Conservation (phyloP, 2,329 filamentous ascomycete species). For the Cordyceps cateniannulata region DNA sequence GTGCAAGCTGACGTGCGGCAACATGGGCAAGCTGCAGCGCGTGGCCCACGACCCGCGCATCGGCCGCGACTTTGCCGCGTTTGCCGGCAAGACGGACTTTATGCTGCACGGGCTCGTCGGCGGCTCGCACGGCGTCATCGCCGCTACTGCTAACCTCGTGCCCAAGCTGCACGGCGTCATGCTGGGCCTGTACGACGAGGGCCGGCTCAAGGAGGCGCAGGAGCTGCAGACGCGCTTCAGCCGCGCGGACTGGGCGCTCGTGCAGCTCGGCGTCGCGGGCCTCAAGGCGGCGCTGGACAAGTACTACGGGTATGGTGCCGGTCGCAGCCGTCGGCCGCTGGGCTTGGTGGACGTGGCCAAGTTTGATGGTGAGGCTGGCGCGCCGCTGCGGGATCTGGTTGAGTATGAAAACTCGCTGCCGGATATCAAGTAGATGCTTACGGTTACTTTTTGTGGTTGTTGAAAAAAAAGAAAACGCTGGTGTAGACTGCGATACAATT, state of each 20-base stretch:
- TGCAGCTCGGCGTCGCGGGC: constrained; percentile 23
- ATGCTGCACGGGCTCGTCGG: constrained; percentile 34
- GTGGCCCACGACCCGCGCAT: constrained; percentile 35
- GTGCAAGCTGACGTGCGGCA: constrained; percentile 59
- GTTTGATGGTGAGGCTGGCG: constrained; percentile 19
- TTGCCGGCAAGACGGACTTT: constrained; percentile 35
- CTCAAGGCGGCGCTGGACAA: constrained; percentile 22
- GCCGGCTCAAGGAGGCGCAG: constrained; percentile 27
- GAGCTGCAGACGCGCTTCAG: constrained; percentile 28
- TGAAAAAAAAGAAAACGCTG: not conserved
- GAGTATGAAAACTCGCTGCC: constrained; percentile 19
- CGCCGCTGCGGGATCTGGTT: constrained; percentile 16
- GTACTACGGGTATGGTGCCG: constrained; percentile 18
- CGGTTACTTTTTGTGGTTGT: not conserved
- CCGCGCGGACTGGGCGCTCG: constrained; percentile 24
- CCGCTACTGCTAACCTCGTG: constrained; percentile 34
- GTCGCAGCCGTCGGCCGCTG: constrained; percentile 22
- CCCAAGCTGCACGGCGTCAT: constrained; percentile 31
- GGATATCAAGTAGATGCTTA: not conserved
- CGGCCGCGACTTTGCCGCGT: constrained; percentile 26
- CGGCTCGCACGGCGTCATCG: constrained; percentile 34
- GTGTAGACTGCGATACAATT: too few relatives aligned
- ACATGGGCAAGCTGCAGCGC: constrained; percentile 54
- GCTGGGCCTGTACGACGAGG: constrained; percentile 27
- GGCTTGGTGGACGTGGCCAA: constrained; percentile 17